Base-by-base conservation (phyloP, 768 basidiomycete species). In the Suillus subaureus region DNA sequence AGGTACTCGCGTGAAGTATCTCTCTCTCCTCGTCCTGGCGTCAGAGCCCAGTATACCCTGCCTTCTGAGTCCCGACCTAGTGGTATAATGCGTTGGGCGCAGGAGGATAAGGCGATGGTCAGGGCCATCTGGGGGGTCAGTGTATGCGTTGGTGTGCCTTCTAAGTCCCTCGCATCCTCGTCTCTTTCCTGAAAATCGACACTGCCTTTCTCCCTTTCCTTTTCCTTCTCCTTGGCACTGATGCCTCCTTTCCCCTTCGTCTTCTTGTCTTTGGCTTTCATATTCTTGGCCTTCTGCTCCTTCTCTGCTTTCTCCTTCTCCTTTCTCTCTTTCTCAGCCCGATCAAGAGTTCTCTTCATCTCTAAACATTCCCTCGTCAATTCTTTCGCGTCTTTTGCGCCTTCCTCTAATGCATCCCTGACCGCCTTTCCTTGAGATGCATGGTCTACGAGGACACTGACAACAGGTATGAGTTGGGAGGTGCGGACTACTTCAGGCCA, bases 1-100 rank as follows among this genome's bases (percentile, higher is more conserved):
- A 75, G 75, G 31, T 69, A 54, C 18, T 69, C 74, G 64, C 61
- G 84, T 80, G 76, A 82, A 64, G 71, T 76, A 51, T 90, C 87
- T 31, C 84, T 79, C 72, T 93, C 90, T 16, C 77, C 74, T 55
- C 81, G 69, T 23, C 88, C 84, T 6, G 91, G 88, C 0, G 87
- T 85, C 33, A 91, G 77, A 12, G 84, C 85, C 80, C 88, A 92
- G 72, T 91, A 94, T 23, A 81, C 70, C 23, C 91, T 84, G 13
- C 90, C 89, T 8, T 89, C 89, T 16, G 74, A 66, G 70, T 94
- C 93, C 33, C 76, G 80, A n/a, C 93, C 93, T n/a, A 93, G 78
- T 1, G 85, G 80, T 8, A 77, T 74, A 68, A 88, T 87, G 21
- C 93, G 87, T 3, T 84, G 79, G 3, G 83, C 72, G 67, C 79